Evolutionary conservation across 352 stramenopile species (phyloP), one percentile per base, ranked within the genome.

Genomic region (Globisporangium polare): DNA sequence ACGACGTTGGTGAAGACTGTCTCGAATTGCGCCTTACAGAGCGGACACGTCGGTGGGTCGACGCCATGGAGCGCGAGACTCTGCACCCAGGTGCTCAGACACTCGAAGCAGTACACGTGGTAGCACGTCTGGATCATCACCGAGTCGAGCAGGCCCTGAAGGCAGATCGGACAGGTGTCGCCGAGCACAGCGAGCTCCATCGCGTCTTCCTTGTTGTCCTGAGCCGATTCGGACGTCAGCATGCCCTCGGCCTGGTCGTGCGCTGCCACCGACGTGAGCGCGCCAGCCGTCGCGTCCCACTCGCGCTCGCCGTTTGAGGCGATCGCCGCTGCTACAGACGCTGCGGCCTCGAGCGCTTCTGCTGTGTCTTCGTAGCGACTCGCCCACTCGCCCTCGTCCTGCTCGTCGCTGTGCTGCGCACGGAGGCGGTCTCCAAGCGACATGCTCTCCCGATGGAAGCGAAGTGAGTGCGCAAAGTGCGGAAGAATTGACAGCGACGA

Each of bases 31-130:
- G 70, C 67, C 62, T 92, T 92, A 60, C 83, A 92, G 31, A 92
- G 63, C 9, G 83, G 83, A 70, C 83, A 92, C 5, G 75, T 87
- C 33, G 80, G 60, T 15, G 46, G 65, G 0, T 72, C 67, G 27
- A 88, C 67, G 41, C 83, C 83, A 29, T 88, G 78, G 10, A 90
- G 62, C 29, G 72, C 77, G 51, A 86, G 58, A 60, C 75, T 88
- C 26, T 74, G 65, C 52, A 74, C 73, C 83, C 83, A 92, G 12
- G 70, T 80, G 45, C 71, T 78, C 15, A 92, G 51, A 60, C 83
- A 92, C 60, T 77, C 75, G 63, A 76, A 75, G 63, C 83, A 92
- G 68, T 87, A 92, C 8, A 89, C 81, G 63, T 92, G 83, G 47
- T 81, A 84, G 64, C 83, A 92, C 17, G 46, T 39, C 6, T 67